These are phyloP conservation scores for Cicer judaicum DNA, from an alignment of 306 rosid species.

Conservation along the genomic window DNA sequence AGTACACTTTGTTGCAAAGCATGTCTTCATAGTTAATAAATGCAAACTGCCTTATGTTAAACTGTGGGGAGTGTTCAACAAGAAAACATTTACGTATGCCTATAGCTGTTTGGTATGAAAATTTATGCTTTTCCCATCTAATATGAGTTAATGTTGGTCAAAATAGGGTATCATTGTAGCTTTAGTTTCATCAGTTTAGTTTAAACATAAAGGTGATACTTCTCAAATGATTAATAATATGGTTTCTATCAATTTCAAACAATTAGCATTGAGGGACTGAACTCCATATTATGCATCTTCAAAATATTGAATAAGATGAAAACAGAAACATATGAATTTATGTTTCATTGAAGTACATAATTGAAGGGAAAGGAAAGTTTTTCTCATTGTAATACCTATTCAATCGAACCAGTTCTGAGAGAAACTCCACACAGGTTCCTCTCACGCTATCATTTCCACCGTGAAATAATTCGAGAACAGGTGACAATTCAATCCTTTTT, in stretches of 20 bases:
- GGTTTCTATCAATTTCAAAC: conserved; percentile 30
- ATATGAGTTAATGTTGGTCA: background rate
- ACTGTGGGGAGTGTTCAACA: conserved; percentile 8
- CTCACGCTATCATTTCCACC: conserved; percentile 70
- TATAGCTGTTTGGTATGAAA: conserved; percentile 13
- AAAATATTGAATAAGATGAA: conserved; percentile 35
- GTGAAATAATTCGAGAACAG: conserved; percentile 80
- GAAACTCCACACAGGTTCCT: conserved; percentile 79
- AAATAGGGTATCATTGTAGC: background rate
- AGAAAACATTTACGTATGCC: background rate
- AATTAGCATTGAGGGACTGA: conserved; percentile 1
- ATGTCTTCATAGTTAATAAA: background rate
- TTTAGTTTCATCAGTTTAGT: conserved; percentile 33
- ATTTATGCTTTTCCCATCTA: background rate
- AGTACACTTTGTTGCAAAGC: conserved; percentile 15
- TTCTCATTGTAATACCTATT: conserved; percentile 55
- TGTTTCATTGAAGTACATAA: conserved; percentile 20
- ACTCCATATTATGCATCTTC: conserved; percentile 5
- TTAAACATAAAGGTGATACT: conserved; percentile 29
- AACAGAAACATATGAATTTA: background rate
- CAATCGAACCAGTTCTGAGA: conserved; percentile 81
- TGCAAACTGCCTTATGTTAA: conserved; percentile 4
- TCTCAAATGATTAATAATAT: conserved; percentile 11
- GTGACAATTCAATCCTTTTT: conserved; percentile 65
- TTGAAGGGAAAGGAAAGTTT: conserved; percentile 38